Evolutionary conservation across 139 green algal genomes (phyloP), one percentile per base, ranked within the genome.

Genomic region (Chlamydomonas applanata): DNA sequence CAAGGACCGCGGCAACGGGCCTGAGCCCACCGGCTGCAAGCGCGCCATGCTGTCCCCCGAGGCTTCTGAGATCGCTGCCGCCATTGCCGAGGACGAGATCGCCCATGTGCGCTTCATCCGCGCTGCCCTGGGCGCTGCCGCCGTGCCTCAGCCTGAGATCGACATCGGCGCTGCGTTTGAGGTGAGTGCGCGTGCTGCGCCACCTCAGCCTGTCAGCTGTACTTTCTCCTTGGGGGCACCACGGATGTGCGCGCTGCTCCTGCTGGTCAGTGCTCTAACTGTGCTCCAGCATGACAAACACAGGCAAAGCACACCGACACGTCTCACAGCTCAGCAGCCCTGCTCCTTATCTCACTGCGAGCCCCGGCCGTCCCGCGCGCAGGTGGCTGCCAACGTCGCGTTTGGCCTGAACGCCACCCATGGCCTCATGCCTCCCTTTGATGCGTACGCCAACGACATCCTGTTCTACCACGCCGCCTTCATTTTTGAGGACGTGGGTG

Each of bases 401-500:
- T 20, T 81, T 24, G 11, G 40, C 7, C 40, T 7, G 7, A 78
- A 73, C 78, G 70, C 52, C 56, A 82, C 73, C 13, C 7, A 49
- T 11, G 11, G 7, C 7, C 75, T 92, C 24, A 62, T 49, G 44
- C 76, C 79, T 11, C 3, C 49, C 16, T 91, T 91, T 68, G 49
- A 66, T 53, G 77, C 85, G 44, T 89, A 90, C 60, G 46, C 60
- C 75, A 80, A 70, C 29, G 78, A 84, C 76, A 25, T 88, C 9
- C 69, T 80, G 63, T 91, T 90, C 84, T 72, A 81, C 19, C 87
- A 83, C 53, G 85, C 77, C 19, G 85, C 82, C 27, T 79, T 79
- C 74, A 86, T 89, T 69, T 90, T 88, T 70, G 82, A 90, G 77
- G 85, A 90, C 35, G 85, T 90, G 2, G 86, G 71, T 17, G 65